These are phyloP conservation scores for Exophiala spinifera DNA, from an alignment of 2,329 filamentous ascomycete species.

Conservation along the genomic window DNA sequence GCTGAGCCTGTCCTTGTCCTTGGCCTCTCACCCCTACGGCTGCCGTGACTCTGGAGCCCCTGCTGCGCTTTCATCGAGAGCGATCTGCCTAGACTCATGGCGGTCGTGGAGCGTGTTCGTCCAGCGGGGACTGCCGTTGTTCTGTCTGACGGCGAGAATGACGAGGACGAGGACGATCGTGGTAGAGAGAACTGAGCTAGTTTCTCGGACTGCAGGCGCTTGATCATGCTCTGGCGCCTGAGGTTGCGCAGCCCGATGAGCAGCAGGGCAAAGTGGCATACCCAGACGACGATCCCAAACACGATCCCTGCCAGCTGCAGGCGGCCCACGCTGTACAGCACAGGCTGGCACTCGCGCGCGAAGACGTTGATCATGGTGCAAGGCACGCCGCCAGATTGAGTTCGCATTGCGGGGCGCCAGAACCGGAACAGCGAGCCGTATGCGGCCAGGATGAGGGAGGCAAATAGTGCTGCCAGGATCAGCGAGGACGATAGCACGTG, in stretches of 20 bases:
- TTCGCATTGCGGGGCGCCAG: slow-evolving; percentile 29
- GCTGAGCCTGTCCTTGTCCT: too few relatives aligned
- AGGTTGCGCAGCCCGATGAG: slow-evolving; percentile 16
- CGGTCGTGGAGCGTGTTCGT: neutral
- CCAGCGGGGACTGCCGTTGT: neutral
- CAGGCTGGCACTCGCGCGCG: slow-evolving; percentile 32
- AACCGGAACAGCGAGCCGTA: slow-evolving; percentile 33
- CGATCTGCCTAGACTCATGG: neutral
- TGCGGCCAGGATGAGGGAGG: slow-evolving; percentile 31
- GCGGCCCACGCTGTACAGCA: slow-evolving; percentile 32
- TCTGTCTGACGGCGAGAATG: neutral
- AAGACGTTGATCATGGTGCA: slow-evolving; percentile 32
- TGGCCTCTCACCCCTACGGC: too few relatives aligned
- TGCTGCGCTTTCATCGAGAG: neutral
- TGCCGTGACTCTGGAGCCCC: too few relatives aligned
- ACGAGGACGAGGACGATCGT: neutral
- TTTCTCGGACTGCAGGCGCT: slow-evolving; percentile 22
- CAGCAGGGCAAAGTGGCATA: slow-evolving; percentile 19
- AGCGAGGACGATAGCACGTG: slow-evolving; percentile 10
- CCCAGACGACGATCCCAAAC: slow-evolving; percentile 31
- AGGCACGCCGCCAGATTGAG: slow-evolving; percentile 19
- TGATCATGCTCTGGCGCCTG: slow-evolving; percentile 16
- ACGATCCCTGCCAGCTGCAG: slow-evolving; percentile 33
- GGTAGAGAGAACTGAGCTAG: slow-evolving; percentile 13
- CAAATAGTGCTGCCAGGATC: slow-evolving; percentile 27